Base-by-base conservation (phyloP, 352 stramenopile genomes). In the Phytophthora macrochlamydospora region DNA sequence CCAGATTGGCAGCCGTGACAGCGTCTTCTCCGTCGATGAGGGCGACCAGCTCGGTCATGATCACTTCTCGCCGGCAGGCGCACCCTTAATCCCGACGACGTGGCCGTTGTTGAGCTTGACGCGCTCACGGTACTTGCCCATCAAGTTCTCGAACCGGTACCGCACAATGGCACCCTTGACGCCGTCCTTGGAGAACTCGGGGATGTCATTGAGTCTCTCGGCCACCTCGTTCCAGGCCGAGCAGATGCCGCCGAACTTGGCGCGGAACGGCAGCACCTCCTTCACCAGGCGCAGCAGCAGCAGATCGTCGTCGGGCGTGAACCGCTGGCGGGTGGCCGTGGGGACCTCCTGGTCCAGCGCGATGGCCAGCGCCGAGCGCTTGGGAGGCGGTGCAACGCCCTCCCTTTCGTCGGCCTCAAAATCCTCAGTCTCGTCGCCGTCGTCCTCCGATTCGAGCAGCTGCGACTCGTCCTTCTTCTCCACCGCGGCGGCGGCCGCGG, bases 121-220 rank as follows among this genome's bases (percentile, higher is more conserved):
- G 24, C 70, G 65, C 43, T 72, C 65, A 40, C 70, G 70, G 53
- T 78, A 71, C 54, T 78, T 78, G 31, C 51, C 35, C 37, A 75
- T 61, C 0, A 78, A 40, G 30, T 78, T 78, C 38, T 78, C 65
- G 43, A 78, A 78, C 29, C 70, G 70, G 45, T 78, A 78, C 49
- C 70, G 70, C 38, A 78, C 70, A 7, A 75, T 74, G 1, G 65
- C 64, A 18, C 70, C 70, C 33, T 78, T 74, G 18, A 78, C 62
- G 38, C 54, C 60, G 60, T 75, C 57, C 57, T 78, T 78, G 13
- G 61, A 69, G 50, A 78, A 78, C 6, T 69, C 65, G 0, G 60
- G 57, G 12, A 52, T 62, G 14, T 45, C 67, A 44, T 72, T 57
- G 35, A 78, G 45, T 35, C 67, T 74, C 31, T 40, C 46, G 13